Evolutionary conservation across 2,329 filamentous ascomycete genomes (phyloP).

Genomic region (Aspergillus intermedius): DNA sequence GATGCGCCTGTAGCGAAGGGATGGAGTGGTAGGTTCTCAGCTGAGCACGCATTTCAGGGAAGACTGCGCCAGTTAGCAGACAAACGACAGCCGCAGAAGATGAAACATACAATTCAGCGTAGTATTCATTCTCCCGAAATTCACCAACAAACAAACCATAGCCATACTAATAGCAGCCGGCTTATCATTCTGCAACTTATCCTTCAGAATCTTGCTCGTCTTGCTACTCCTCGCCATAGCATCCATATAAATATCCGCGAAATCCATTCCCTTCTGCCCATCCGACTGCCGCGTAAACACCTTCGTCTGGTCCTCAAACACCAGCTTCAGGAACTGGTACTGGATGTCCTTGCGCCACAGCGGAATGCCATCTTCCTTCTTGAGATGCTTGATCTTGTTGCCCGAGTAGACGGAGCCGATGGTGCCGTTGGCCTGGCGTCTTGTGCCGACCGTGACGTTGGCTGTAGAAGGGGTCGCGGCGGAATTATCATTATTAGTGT

Average conservation of each 20-base stretch:
- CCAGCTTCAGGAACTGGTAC: conserved; percentile 56
- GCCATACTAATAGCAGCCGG: conserved; percentile 95
- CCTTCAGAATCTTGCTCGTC: conserved; percentile 95
- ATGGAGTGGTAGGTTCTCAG: conserved; percentile 97
- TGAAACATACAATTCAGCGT: conserved; percentile 77
- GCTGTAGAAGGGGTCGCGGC: conserved; percentile 27
- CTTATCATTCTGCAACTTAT: conserved; percentile 88
- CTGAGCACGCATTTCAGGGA: conserved; percentile 97
- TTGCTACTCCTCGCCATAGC: conserved; percentile 98
- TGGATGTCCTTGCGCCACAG: conserved; percentile 63
- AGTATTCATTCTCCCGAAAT: conserved; percentile 97
- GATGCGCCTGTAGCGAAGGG: conserved; percentile 86
- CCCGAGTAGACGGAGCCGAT: conserved; percentile 62
- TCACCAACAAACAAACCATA: conserved; percentile 96
- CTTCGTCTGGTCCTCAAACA: conserved; percentile 54
- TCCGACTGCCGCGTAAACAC: conserved; percentile 94
- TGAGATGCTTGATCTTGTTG: conserved; percentile 61
- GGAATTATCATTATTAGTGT: too few species aligned
- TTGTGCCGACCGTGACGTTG: conserved; percentile 42
- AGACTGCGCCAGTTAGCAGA: conserved; percentile 55
- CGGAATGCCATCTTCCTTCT: conserved; percentile 61
- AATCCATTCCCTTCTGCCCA: conserved; percentile 63
- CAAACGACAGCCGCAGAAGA: conserved; percentile 1
- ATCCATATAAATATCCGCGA: conserved; percentile 96
- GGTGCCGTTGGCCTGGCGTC: conserved; percentile 58